Conservation (phyloP, 1,284 basidiomycete genomes). For the Thelephora terrestris region DNA sequence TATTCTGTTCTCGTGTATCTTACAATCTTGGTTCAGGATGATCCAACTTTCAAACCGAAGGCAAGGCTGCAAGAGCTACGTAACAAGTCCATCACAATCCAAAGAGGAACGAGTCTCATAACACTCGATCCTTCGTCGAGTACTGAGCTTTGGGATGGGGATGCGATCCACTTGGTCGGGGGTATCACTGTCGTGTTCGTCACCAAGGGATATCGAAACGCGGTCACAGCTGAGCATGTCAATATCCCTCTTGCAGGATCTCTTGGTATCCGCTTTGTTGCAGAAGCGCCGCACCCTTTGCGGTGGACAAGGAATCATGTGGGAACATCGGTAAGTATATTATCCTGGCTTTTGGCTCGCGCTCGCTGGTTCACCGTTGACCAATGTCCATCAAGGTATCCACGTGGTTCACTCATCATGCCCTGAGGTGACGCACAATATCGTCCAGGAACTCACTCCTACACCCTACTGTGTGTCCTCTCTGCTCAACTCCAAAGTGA, state of each 20-base stretch:
- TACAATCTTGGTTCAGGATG: constrained; percentile 18
- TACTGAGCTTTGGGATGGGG: constrained; percentile 35
- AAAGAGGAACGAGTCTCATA: constrained; percentile 20
- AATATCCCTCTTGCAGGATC: neutral
- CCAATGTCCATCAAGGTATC: constrained; percentile 32
- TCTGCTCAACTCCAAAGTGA: constrained; percentile 44
- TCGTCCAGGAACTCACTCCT: constrained; percentile 39
- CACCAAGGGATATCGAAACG: too few species aligned
- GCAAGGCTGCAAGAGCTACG: constrained; percentile 37
- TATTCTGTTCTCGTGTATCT: neutral
- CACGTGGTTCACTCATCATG: constrained; percentile 35
- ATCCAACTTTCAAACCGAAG: constrained; percentile 30
- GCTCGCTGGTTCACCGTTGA: neutral
- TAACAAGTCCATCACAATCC: constrained; percentile 31
- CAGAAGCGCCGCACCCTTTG: neutral
- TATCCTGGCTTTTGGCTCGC: neutral
- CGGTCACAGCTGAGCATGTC: neutral
- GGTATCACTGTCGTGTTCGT: constrained; percentile 18
- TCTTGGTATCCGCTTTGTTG: neutral
- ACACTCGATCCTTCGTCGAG: constrained; percentile 12
- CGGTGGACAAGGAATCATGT: constrained; percentile 28
- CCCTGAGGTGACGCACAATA: constrained; percentile 47
- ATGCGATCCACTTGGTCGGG: constrained; percentile 35
- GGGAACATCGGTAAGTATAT: constrained; percentile 37
- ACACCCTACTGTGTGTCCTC: constrained; percentile 41